phyloP scores from a whole-genome alignment of 352 stramenopile species.

The Globisporangium uncinulatum region DNA sequence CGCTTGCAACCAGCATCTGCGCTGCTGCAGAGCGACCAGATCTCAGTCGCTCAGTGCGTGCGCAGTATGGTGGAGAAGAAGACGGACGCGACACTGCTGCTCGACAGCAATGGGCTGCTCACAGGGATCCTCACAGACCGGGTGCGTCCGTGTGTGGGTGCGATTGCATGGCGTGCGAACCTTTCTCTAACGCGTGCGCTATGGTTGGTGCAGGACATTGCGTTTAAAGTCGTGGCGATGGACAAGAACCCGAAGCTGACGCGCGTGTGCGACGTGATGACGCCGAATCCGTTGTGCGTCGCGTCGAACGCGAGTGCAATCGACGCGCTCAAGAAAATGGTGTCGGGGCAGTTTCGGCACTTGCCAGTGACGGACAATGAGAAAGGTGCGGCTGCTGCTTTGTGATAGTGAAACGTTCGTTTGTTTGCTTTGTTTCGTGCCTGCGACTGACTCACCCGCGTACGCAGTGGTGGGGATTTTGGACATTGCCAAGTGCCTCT shows the following conservation, averaged over 20 bases:
- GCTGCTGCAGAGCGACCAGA: conserved; percentile 67
- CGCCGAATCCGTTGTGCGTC: conserved; percentile 93
- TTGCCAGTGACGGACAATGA: conserved; percentile 91
- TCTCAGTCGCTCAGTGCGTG: conserved; percentile 69
- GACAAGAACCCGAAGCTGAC: conserved; percentile 75
- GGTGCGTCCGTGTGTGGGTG: conserved; percentile 16
- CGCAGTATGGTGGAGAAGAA: conserved; percentile 86
- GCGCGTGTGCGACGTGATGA: conserved; percentile 91
- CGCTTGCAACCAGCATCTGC: conserved; percentile 58
- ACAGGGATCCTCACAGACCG: conserved; percentile 96
- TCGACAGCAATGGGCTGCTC: conserved; percentile 82
- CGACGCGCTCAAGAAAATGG: conserved; percentile 96
- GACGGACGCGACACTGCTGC: conserved; percentile 90
- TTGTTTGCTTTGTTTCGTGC: no score
- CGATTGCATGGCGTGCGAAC: not conserved
- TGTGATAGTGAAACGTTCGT: not conserved
- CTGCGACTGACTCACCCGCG: not conserved
- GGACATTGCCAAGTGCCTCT: conserved; percentile 98
- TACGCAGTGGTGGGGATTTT: conserved; percentile 91
- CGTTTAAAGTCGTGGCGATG: conserved; percentile 89
- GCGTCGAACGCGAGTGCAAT: conserved; percentile 89
- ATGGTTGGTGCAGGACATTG: conserved; percentile 80
- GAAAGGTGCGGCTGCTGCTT: conserved; percentile 39
- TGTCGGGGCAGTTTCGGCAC: conserved; percentile 94
- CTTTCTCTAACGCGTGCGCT: not conserved